Base-by-base conservation (phyloP, 2,329 filamentous ascomycete species). In the Colletotrichum lupini region DNA sequence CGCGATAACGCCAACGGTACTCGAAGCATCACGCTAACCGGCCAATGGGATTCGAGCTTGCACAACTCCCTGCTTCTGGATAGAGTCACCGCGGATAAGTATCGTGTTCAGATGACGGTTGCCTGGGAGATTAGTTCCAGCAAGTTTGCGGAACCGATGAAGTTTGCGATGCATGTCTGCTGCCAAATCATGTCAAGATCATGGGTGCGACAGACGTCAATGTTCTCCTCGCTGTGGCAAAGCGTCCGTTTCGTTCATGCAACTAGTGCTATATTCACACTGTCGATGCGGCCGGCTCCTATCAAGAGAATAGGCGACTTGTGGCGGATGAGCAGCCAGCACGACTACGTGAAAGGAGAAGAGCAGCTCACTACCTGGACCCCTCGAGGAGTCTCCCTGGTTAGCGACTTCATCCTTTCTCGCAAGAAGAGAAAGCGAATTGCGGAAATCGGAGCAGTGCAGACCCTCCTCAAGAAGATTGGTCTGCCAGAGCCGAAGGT, bases 291-390 rank as follows among this genome's bases (percentile, higher is more conserved):
- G 35, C 97, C 97, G 0, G 92, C 94, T 8, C 95, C 95, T 3
- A 95, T 97, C 63, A 98, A 98, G 83, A 91, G 94, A 59, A 94
- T 95, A 0, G 95, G 95, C 3, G 97, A 99, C 80, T 87, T 99
- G 14, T 99, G 97, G 97, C 91, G 97, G 67, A 95, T 98, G 91
- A 97, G 95, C 81, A 98, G 95, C 19, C 92, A 94, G 73, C 93
- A 97, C 78, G 95, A 97, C 81, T 98, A 98, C 80, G 94, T 99
- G 78, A 98, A 98, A 82, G 97, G 97, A 68, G 95, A 99, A 83
- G 97, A 99, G 82, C 89, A 92, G 61, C 86, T 99, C 52, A 91
- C 88, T 2, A 91, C 92, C 69, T 99, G 97, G 97, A 91, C 92
- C 8, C 96, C 97, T 2, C 90, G 97, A 55, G 95, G 97, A 46